Evolutionary conservation across 306 rosid genomes (phyloP), one percentile per base, ranked within the genome.

Genomic region (Dryas octopetala): DNA sequence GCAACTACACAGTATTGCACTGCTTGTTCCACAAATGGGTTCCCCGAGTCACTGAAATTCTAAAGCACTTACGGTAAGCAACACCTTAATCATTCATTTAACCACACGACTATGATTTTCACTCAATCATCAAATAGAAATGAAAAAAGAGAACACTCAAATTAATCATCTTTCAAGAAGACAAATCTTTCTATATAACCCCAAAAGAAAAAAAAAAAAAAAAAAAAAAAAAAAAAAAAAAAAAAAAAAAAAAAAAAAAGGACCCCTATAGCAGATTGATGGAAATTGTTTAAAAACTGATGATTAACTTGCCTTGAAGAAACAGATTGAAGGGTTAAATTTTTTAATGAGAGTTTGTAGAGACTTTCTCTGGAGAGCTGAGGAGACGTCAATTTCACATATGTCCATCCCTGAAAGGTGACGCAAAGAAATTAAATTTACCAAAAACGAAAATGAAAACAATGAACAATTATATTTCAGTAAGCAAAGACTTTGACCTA

Each of bases 1-100:
- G 97, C 93, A 66, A 97, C 97, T 40, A 92, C 96, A 70, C 93
- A 83, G 70, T 92, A 95, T 68, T 86, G 96, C 86, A 95, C 89
- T 32, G 97, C 97, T 80, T 86, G 89, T 76, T 95, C 99, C 62
- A 95, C 97, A 84, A 95, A 95, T 68, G 99, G 97, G 84, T 95
- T 95, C 51, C 92, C 78, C 7, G 85, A 62, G 68, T 86, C 96
- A 69, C 99, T 95, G 96, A 79, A 91, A 85, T 46, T 79, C 71
- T 71, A 51, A 80, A 63, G 63, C 81, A 84, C 62, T 48, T 46
- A 52, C 2, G 3, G 19, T 76, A 74, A 83, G 72, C 55, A 78
- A 49, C 54, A 44, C 70, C 66, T 26, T 51, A 62, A 32, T 44
- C 70, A 61, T 46, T 48, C 60, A 72, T 48, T 67, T 55, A 77